phyloP scores from a whole-genome alignment of 345 rosid genomes.

The Citrus hindsii region DNA sequence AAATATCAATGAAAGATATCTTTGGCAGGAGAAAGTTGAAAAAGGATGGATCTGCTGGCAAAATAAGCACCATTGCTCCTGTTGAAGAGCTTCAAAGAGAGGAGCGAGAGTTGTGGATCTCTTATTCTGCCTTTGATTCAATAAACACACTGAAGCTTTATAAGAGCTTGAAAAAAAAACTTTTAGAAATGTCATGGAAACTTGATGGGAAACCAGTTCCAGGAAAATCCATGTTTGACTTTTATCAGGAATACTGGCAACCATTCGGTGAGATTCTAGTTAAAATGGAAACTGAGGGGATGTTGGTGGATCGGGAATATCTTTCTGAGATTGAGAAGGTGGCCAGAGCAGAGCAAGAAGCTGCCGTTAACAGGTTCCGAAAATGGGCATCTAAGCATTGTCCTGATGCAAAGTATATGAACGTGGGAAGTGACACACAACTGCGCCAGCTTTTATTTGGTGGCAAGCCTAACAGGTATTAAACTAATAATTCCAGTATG shows the following conservation, averaged over 20 bases:
- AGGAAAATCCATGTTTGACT: constrained; percentile 64
- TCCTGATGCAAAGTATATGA: constrained; percentile 82
- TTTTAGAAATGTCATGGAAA: constrained; percentile 52
- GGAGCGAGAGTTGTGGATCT: constrained; percentile 74
- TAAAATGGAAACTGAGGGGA: constrained; percentile 87
- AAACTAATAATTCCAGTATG: background rate
- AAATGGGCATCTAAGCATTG: constrained; percentile 89
- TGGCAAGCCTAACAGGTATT: constrained; percentile 66
- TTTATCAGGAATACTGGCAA: constrained; percentile 69
- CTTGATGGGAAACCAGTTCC: constrained; percentile 42
- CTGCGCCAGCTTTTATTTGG: constrained; percentile 84
- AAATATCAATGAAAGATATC: constrained; percentile 83
- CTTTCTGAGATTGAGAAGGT: constrained; percentile 81
- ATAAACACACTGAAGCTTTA: constrained; percentile 84
- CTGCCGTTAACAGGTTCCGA: constrained; percentile 69
- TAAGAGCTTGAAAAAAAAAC: constrained; percentile 59
- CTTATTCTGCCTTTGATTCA: constrained; percentile 91
- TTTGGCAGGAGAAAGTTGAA: constrained; percentile 79
- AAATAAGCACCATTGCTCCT: constrained; percentile 56
- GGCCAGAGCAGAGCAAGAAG: constrained; percentile 77
- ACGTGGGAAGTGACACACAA: constrained; percentile 90
- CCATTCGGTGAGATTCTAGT: constrained; percentile 91
- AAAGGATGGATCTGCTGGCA: constrained; percentile 93
- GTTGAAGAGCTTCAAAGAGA: constrained; percentile 86
- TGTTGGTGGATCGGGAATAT: constrained; percentile 79